Base-by-base conservation (phyloP, 345 rosid species). In the Syzygium aqueum region DNA sequence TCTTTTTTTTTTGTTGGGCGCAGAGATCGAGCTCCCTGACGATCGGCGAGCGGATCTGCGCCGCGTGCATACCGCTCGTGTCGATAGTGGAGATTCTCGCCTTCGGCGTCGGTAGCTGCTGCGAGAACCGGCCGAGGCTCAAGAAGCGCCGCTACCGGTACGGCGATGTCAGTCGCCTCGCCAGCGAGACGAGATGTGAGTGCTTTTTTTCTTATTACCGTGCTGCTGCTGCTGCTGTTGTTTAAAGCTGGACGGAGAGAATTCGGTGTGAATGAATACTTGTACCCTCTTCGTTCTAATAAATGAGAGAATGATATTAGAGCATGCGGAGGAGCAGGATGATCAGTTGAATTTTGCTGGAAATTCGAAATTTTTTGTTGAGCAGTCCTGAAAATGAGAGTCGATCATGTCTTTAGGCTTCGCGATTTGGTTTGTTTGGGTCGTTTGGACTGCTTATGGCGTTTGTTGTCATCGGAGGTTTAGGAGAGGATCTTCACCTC, bases 41-140 rank as follows among this genome's bases (percentile, higher is more conserved):
- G 6, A 30, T 95, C 11, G 95, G 96, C 13, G 98, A 97, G 89
- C 86, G 91, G 90, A 89, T 97, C 90, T 96, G 98, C 49, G 89
- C 93, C 19, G 94, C 91, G 51, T 90, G 92, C 87, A 84, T 94
- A 30, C 98, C 98, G 30, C 67, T 95, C 27, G 50, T 90, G 2
- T 95, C 93, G 21, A 27, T 95, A 43, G 23, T 94, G 21, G 97
- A 97, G 87, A 65, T 93, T 46, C 27, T 95, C 27, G 46, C 91
- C 23, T 83, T 86, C 23, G 53, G 92, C 5, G 63, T 94, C 19
- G 87, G 89, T 7, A 88, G 87, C 84, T 96, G 98, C 89, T 94
- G 94, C 88, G 93, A 88, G 46, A 88, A 11, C 49, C 87, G 86
- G 2, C 90, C 61, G 46, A 87, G 73, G 5, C 91, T 51, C 85